These are phyloP conservation scores for Dicorynia guianensis DNA, from an alignment of 306 rosid genomes.

Conservation along the genomic window DNA sequence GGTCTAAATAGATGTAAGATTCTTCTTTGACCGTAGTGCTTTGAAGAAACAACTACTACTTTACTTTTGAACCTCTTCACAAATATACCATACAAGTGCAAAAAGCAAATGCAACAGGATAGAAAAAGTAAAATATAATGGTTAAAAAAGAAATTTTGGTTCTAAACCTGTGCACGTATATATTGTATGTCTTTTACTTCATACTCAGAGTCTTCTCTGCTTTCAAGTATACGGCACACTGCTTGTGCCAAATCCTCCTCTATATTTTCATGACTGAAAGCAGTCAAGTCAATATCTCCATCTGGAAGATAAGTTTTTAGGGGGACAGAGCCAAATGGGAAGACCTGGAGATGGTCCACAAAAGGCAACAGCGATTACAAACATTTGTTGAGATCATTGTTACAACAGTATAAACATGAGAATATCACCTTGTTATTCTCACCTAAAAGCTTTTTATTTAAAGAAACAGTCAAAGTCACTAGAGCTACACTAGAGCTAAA, in stretches of 20 bases:
- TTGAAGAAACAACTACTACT: neutral
- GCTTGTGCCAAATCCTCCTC: conserved; percentile 58
- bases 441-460: conserved; percentile 21
- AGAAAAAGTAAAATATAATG: conserved; percentile 23
- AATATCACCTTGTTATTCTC: conserved; percentile 15
- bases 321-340: conserved; percentile 75
- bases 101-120: neutral
- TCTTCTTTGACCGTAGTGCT: conserved; percentile 1
- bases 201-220: conserved; percentile 38
- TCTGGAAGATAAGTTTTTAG: conserved; percentile 83
- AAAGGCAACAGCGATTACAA: neutral
- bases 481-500: neutral
- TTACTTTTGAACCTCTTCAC: neutral
- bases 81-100: conserved; percentile 9
- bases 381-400: conserved; percentile 11
- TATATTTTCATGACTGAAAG: conserved; percentile 48
- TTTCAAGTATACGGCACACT: conserved; percentile 51
- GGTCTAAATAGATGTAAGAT: neutral
- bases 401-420: conserved; percentile 24
- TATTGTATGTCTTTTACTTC: conserved; percentile 54
- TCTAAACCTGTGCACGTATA: conserved; percentile 64
- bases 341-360: conserved; percentile 58
- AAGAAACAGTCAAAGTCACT: neutral
- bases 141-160: conserved; percentile 29
- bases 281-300: conserved; percentile 80